These are phyloP conservation scores for Eremomyces bilateralis DNA, from an alignment of 495 filamentous ascomycete genomes.

Conservation along the genomic window DNA sequence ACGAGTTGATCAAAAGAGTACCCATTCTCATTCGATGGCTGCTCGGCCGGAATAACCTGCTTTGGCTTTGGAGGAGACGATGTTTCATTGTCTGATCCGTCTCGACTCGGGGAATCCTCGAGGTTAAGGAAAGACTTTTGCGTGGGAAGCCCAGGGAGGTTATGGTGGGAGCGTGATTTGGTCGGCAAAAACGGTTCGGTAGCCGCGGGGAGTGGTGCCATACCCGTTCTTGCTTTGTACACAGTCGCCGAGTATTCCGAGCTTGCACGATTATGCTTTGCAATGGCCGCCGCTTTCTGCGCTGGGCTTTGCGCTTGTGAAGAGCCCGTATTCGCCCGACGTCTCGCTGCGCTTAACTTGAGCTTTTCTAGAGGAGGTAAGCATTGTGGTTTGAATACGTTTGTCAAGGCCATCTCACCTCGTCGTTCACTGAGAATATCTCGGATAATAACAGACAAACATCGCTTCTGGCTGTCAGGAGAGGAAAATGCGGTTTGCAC, in stretches of 20 bases:
- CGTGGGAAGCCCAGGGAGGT: too few species aligned
- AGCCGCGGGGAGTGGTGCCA: neutral
- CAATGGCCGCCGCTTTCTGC: too few species aligned
- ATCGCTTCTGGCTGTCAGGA: conserved; percentile 55
- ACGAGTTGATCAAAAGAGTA: conserved; percentile 68
- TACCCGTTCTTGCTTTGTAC: too few species aligned
- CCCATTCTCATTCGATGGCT: conserved; percentile 13
- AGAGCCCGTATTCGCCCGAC: too few species aligned
- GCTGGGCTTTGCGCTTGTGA: too few species aligned
- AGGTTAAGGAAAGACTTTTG: conserved; percentile 14
- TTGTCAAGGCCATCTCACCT: too few species aligned
- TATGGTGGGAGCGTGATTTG: neutral
- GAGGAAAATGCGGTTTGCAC: conserved; percentile 48
- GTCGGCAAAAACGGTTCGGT: neutral
- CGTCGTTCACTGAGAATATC: conserved; percentile 33
- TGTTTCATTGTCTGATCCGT: conserved; percentile 10
- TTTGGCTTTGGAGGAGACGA: conserved; percentile 5
- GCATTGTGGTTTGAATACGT: too few species aligned
- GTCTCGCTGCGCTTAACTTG: too few species aligned
- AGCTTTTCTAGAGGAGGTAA: too few species aligned
- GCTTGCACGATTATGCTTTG: conserved; percentile 18
- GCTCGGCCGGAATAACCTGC: conserved; percentile 8
- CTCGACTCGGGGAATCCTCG: conserved; percentile 18
- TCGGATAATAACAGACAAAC: conserved; percentile 53
- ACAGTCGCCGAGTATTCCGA: conserved; percentile 19